phyloP scores from a whole-genome alignment of 768 basidiomycete genomes.

The Boletus rubroflammeus region DNA sequence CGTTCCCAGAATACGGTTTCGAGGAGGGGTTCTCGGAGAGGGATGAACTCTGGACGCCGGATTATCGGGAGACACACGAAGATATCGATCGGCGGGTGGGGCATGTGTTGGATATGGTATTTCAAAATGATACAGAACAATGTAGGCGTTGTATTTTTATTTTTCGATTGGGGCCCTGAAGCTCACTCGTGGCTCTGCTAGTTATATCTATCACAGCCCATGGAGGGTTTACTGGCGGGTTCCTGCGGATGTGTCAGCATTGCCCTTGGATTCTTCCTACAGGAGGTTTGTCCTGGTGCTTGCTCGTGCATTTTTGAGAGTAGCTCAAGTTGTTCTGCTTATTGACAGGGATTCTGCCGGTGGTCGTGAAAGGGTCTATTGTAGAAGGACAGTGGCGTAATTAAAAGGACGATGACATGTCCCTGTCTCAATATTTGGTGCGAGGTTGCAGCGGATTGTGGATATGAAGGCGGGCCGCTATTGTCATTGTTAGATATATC shows the following conservation, averaged over 20 bases:
- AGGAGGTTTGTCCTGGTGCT: conserved; percentile 49
- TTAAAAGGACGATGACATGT: neutral
- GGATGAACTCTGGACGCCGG: conserved; percentile 53
- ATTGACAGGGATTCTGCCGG: conserved; percentile 23
- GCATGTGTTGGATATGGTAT: conserved; percentile 53
- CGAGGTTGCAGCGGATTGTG: neutral
- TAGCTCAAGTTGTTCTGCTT: neutral
- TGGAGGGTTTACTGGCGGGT: conserved; percentile 56
- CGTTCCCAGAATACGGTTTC: conserved; percentile 43
- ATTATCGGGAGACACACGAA: conserved; percentile 20
- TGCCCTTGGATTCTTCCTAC: conserved; percentile 48
- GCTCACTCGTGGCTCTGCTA: conserved; percentile 19
- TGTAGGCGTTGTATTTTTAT: conserved; percentile 38
- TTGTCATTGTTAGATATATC: too few relatives aligned
- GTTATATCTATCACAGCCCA: conserved; percentile 68
- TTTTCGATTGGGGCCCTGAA: neutral
- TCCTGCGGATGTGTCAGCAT: conserved; percentile 47
- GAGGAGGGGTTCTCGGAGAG: conserved; percentile 58
- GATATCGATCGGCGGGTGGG: conserved; percentile 45
- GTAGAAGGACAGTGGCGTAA: neutral
- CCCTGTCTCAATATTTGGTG: neutral
- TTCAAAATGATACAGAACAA: conserved; percentile 37
- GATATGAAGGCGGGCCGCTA: too few relatives aligned
- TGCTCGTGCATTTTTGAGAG: too few relatives aligned
- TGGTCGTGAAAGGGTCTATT: conserved; percentile 20